Percentiles rank a stretch among this genome's conserved stretches.
phyloP scores from a whole-genome alignment of 257 asterid species.

The Ocimum tenuiflorum region DNA sequence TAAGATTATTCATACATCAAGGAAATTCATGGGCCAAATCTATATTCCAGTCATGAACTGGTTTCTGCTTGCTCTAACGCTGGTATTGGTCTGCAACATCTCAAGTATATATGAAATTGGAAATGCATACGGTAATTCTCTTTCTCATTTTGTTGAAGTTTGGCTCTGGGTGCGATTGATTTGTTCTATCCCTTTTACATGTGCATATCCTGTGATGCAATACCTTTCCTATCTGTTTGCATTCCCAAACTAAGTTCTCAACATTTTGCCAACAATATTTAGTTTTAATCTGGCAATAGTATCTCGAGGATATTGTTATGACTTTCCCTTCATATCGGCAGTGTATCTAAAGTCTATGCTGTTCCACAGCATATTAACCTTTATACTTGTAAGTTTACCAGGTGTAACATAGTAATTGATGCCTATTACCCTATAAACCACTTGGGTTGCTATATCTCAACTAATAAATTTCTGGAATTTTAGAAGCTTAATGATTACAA shows the following conservation, averaged over 20 bases:
- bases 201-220: background rate
- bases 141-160: conserved; percentile 11
- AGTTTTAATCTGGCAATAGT: background rate
- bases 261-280: background rate
- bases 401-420: background rate
- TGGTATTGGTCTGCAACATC: conserved; percentile 76
- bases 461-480: background rate
- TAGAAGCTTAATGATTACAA: background rate
- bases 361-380: background rate
- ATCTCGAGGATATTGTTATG: background rate
- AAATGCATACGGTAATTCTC: conserved; percentile 91
- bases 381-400: background rate
- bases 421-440: background rate
- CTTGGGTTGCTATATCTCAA: background rate
- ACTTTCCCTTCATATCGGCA: background rate
- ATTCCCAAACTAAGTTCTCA: background rate
- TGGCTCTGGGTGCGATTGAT: background rate
- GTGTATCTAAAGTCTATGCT: background rate
- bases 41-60: conserved; percentile 97
- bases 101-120: conserved; percentile 91
- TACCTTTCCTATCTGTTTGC: background rate
- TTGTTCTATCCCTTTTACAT: background rate
- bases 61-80: conserved; percentile 71
- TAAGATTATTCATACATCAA: conserved; percentile 88
- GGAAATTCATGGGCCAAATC: conserved; percentile 94